Evolutionary conservation across 345 rosid genomes (phyloP).

Genomic region (Pseudoturritis turrita): DNA sequence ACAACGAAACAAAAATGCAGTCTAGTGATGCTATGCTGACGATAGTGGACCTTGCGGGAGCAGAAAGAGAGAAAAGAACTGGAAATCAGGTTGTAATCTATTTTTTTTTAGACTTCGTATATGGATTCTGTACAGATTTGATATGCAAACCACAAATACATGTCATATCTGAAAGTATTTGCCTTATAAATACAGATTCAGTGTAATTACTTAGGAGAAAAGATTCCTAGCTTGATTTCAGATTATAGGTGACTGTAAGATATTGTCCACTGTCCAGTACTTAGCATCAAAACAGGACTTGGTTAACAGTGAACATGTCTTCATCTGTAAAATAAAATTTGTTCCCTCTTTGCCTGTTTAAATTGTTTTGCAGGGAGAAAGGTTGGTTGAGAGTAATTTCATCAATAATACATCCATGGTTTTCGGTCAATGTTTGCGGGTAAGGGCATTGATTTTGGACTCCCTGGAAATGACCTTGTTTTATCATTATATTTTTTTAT

Average conservation of each 20-base stretch:
- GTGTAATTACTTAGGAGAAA: neutral
- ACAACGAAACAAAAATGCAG: constrained; percentile 33
- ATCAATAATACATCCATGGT: constrained; percentile 96
- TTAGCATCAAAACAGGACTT: constrained; percentile 1
- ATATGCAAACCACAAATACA: constrained; percentile 3
- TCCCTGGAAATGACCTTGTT: neutral
- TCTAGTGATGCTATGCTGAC: constrained; percentile 49
- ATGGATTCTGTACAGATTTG: neutral
- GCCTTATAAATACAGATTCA: neutral
- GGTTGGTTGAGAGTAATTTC: constrained; percentile 88
- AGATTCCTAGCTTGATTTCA: constrained; percentile 1
- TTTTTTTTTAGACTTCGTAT: neutral
- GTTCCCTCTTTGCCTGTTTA: neutral
- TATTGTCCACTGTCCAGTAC: neutral
- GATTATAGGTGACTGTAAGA: neutral
- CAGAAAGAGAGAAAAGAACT: constrained; percentile 90
- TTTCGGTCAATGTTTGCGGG: constrained; percentile 81
- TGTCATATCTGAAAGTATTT: neutral
- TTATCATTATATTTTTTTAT: neutral
- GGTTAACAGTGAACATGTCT: neutral
- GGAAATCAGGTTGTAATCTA: constrained; percentile 69
- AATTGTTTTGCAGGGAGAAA: constrained; percentile 61
- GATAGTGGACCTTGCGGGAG: constrained; percentile 92
- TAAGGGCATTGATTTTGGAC: constrained; percentile 36
- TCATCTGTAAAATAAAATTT: neutral